Conservation (phyloP, 768 basidiomycete species). For the Cystofilobasidium capitatum region DNA sequence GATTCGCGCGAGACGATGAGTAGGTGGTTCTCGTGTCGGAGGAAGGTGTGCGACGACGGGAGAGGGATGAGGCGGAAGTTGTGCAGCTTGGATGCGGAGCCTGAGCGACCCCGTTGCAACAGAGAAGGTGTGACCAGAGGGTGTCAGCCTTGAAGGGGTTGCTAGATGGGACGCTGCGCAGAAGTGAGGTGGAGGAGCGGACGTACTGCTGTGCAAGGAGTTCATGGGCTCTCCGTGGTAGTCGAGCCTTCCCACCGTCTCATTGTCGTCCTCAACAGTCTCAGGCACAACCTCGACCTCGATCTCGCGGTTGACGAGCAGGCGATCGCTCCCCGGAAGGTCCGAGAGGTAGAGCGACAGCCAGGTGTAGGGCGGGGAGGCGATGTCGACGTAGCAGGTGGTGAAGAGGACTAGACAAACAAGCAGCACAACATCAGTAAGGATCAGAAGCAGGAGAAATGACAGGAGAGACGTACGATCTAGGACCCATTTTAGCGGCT, state of each 20-base stretch:
- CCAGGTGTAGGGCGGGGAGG: not conserved
- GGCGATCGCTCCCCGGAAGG: not conserved
- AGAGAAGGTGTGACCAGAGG: too few species aligned
- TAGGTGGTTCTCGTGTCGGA: slow-evolving; percentile 4
- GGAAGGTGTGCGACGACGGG: not conserved
- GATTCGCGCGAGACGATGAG: slow-evolving; percentile 5
- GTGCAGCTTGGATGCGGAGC: not conserved
- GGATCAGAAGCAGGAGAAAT: not conserved
- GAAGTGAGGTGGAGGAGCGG: not conserved
- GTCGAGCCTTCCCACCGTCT: not conserved
- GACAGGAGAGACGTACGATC: not conserved
- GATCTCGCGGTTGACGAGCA: slow-evolving; percentile 1
- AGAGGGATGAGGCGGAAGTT: slow-evolving; percentile 4
- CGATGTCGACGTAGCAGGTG: not conserved
- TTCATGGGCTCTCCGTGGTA: not conserved
- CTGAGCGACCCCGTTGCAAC: not conserved
- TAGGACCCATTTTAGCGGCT: slow-evolving; percentile 1
- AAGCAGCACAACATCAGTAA: not conserved
- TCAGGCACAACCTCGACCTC: slow-evolving; percentile 11
- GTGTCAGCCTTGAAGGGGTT: too few species aligned
- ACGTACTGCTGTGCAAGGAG: not conserved
- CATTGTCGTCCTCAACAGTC: slow-evolving; percentile 2
- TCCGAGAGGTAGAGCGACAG: slow-evolving; percentile 3
- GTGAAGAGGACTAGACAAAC: not conserved
- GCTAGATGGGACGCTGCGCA: too few species aligned